A percentile compares a stretch with the other conserved stretches of the same genome.
Evolutionary conservation across 345 rosid species (phyloP).

Genomic region (Citrus cavaleriei): DNA sequence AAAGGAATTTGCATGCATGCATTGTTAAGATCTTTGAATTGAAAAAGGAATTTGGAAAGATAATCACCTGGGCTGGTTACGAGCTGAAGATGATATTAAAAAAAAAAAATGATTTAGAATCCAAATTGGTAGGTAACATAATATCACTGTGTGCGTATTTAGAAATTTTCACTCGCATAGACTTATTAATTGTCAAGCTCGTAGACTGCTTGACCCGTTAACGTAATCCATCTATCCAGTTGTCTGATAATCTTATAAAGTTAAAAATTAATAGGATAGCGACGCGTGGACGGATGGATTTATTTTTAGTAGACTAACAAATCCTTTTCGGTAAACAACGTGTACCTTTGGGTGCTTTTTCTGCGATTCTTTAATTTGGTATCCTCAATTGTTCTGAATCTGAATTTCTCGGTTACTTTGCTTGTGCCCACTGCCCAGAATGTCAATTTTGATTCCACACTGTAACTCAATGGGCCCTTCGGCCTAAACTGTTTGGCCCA

Average conservation of each 20-base stretch:
- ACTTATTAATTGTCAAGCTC: not conserved
- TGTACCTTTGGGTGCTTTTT: not conserved
- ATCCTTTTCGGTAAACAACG: not conserved
- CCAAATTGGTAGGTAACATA: not conserved
- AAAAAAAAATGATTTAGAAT: not conserved
- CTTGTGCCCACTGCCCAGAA: not conserved
- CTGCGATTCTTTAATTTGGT: not conserved
- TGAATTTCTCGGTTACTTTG: not conserved
- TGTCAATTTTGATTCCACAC: not conserved
- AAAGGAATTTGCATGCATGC: not conserved
- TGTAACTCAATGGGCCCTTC: not conserved
- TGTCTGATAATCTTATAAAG: not conserved
- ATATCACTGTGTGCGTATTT: not conserved
- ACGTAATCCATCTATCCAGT: not conserved
- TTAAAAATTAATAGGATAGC: not conserved
- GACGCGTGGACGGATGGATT: conserved; percentile 9
- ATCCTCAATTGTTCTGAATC: not conserved
- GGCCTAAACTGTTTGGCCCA: not conserved
- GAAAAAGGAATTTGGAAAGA: not conserved
- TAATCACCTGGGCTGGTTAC: not conserved
- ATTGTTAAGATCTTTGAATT: not conserved
- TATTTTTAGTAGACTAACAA: not conserved
- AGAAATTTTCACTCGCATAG: not conserved
- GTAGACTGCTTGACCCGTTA: not conserved
- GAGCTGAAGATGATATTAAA: not conserved